phyloP scores from a whole-genome alignment of 257 asterid genomes.

The Solanum peruvianum region DNA sequence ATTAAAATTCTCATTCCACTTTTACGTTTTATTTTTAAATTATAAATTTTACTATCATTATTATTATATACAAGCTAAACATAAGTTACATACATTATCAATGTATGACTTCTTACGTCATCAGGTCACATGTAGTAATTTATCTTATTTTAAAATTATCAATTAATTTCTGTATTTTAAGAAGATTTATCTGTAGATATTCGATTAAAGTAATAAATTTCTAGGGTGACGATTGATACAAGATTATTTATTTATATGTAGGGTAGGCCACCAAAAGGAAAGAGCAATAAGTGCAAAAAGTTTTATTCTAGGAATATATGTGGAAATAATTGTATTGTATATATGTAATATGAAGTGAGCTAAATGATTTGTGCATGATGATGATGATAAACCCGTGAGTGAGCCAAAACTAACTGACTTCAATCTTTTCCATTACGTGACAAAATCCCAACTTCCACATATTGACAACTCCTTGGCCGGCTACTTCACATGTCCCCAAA shows the following conservation, averaged over 20 bases:
- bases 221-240: background rate
- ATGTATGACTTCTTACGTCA: too few species aligned
- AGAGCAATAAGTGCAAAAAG: background rate
- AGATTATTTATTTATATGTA: background rate
- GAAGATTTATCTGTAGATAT: too few species aligned
- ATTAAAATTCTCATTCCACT: background rate
- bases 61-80: background rate
- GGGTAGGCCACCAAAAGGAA: background rate
- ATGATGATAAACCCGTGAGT: conserved; percentile 36
- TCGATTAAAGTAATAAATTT: background rate
- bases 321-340: background rate
- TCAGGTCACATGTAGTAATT: background rate
- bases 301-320: conserved; percentile 1
- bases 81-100: background rate
- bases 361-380: conserved; percentile 58
- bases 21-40: background rate
- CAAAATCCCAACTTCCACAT: conserved; percentile 52
- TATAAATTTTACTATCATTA: background rate
- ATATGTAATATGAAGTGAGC: background rate
- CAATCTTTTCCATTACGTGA: conserved; percentile 27
- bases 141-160: background rate
- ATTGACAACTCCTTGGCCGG: conserved; percentile 62
- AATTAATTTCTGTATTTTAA: background rate
- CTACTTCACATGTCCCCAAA: conserved; percentile 55
- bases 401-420: conserved; percentile 39